Evolutionary conservation across 331 rosid genomes (phyloP).

Genomic region (Acacia pycnantha): DNA sequence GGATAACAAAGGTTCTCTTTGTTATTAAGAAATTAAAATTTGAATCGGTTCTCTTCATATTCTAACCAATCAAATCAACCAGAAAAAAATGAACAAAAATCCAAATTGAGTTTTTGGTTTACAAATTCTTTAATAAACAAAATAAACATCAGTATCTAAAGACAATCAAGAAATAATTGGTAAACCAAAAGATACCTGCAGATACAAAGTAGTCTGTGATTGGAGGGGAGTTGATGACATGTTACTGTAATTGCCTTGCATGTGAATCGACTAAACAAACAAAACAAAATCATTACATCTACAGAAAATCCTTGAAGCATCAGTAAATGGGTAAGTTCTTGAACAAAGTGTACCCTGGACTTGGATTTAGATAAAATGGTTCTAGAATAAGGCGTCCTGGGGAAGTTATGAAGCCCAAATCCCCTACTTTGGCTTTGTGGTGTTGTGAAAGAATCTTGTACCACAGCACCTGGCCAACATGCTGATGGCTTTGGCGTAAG

Average conservation of each 20-base stretch:
- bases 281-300: neutral
- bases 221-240: slow-evolving; percentile 49
- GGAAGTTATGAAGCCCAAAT: slow-evolving; percentile 64
- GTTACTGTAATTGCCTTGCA: slow-evolving; percentile 42
- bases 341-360: slow-evolving; percentile 59
- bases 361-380: slow-evolving; percentile 69
- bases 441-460: slow-evolving; percentile 58
- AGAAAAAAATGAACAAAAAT: neutral
- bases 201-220: slow-evolving; percentile 42
- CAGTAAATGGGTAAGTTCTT: slow-evolving; percentile 1
- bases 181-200: slow-evolving; percentile 50
- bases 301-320: slow-evolving; percentile 20
- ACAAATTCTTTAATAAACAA: neutral
- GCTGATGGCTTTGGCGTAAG: slow-evolving; percentile 52
- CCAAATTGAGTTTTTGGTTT: neutral
- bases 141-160: neutral
- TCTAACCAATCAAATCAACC: slow-evolving; percentile 7
- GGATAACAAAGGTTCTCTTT: neutral
- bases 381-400: slow-evolving; percentile 91
- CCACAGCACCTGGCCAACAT: slow-evolving; percentile 91
- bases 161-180: slow-evolving; percentile 16
- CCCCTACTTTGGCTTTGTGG: slow-evolving; percentile 69
- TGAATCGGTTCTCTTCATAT: neutral
- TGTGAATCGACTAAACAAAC: slow-evolving; percentile 47
- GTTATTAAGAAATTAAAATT: neutral